A percentile compares a stretch with the other conserved stretches of the same genome.
Evolutionary conservation across 176 grass and related monocot species (phyloP).

Genomic region (Oryza glumipatula): DNA sequence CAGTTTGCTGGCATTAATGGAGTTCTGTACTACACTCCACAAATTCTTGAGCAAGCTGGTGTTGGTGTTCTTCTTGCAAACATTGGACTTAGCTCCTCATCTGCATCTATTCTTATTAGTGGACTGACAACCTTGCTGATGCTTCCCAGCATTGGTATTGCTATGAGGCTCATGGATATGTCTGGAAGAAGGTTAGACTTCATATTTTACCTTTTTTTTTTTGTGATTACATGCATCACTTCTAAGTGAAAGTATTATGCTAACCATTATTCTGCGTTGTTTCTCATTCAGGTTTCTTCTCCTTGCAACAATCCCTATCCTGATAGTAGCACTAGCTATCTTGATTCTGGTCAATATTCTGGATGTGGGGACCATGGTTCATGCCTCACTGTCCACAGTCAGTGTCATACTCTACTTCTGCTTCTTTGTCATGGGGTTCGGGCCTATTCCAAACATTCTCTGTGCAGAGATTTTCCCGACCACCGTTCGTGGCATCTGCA

Average conservation of each 20-base stretch:
- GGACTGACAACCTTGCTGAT: conserved; percentile 92
- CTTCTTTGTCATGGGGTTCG: conserved; percentile 96
- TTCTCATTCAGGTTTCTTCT: conserved; percentile 79
- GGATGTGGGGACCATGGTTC: conserved; percentile 63
- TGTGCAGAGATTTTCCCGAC: conserved; percentile 98
- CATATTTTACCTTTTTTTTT: not conserved
- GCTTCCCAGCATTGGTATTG: conserved; percentile 93
- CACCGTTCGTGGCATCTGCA: conserved; percentile 83
- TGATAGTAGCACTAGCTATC: conserved; percentile 69
- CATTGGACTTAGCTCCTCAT: conserved; percentile 75
- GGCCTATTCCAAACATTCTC: conserved; percentile 88
- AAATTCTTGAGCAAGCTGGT: conserved; percentile 98
- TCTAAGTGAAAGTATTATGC: not conserved
- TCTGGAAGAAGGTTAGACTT: conserved; percentile 90
- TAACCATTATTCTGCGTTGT: conserved; percentile 29
- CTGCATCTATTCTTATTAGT: conserved; percentile 95
- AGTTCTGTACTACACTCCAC: conserved; percentile 98
- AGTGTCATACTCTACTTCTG: conserved; percentile 91
- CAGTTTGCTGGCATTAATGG: conserved; percentile 99
- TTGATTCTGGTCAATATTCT: conserved; percentile 81
- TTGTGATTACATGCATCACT: conserved; percentile 3
- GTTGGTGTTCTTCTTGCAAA: conserved; percentile 80
- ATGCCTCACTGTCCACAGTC: conserved; percentile 74
- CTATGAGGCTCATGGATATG: conserved; percentile 98
- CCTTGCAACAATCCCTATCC: conserved; percentile 79